Percentiles rank a stretch among this genome's conserved stretches.
Evolutionary conservation across 148 eudicot genomes (phyloP).

Genomic region (Chenopodium suecicum): DNA sequence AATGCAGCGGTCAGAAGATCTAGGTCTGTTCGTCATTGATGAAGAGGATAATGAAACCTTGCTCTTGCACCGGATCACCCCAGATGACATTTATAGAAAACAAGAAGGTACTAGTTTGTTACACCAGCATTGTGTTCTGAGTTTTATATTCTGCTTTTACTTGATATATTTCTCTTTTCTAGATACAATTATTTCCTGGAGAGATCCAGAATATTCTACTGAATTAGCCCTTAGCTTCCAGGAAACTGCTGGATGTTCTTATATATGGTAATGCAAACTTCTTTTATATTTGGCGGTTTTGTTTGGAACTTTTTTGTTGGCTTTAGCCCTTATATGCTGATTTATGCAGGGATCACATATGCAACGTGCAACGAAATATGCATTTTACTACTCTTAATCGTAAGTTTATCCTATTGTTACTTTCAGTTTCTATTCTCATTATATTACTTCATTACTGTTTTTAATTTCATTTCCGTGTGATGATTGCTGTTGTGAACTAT

Average conservation of each 20-base stretch:
- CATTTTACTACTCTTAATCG: slow-evolving; percentile 66
- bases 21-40: slow-evolving; percentile 77
- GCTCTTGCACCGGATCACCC: slow-evolving; percentile 68
- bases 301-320: not conserved
- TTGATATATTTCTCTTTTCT: slow-evolving; percentile 3
- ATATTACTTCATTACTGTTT: not conserved
- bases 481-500: not conserved
- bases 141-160: not conserved
- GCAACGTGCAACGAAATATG: slow-evolving; percentile 70
- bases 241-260: slow-evolving; percentile 85
- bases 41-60: slow-evolving; percentile 89
- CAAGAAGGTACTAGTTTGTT: slow-evolving; percentile 71
- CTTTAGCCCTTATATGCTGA: slow-evolving; percentile 8
- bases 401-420: slow-evolving; percentile 43
- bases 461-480: not conserved
- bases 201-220: slow-evolving; percentile 81
- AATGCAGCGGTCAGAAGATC: slow-evolving; percentile 81
- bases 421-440: not conserved
- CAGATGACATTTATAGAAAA: slow-evolving; percentile 86
- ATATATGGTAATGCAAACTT: slow-evolving; percentile 59
- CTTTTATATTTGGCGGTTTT: not conserved
- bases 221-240: slow-evolving; percentile 98
- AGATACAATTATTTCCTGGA: slow-evolving; percentile 99
- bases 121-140: not conserved
- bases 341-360: slow-evolving; percentile 82